A percentile compares a stretch with the other conserved stretches of the same genome.
Conservation (phyloP, 108 stramenopile species). For the Cyclotella choctawhatcheeana region DNA sequence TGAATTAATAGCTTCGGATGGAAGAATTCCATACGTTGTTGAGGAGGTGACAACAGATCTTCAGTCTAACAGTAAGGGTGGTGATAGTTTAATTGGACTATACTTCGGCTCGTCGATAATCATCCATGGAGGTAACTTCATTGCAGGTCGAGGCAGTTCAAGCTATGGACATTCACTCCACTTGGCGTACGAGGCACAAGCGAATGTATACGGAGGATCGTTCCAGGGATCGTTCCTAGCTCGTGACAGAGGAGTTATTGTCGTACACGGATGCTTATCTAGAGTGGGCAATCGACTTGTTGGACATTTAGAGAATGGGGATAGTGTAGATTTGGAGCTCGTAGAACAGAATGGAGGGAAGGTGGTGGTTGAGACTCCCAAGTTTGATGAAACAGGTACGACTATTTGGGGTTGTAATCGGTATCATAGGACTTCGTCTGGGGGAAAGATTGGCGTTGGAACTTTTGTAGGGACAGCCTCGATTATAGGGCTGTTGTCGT, state of each 20-base stretch:
- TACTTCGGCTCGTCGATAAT: constrained; percentile 23
- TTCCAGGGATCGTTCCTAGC: constrained; percentile 23
- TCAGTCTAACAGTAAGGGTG: constrained; percentile 12
- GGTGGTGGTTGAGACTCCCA: constrained; percentile 6
- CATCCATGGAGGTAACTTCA: constrained; percentile 30
- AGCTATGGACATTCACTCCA: constrained; percentile 18
- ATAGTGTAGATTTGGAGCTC: constrained; percentile 21
- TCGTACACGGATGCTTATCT: constrained; percentile 19
- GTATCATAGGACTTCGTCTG: constrained; percentile 4
- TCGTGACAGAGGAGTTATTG: constrained; percentile 21
- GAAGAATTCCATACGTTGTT: neutral
- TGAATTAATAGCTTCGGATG: neutral
- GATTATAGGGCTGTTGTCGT: too few species aligned
- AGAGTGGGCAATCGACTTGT: constrained; percentile 20
- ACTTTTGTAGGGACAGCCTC: too few species aligned
- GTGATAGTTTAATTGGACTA: constrained; percentile 13
- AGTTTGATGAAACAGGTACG: neutral
- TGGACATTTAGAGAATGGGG: constrained; percentile 24
- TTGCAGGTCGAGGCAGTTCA: constrained; percentile 16
- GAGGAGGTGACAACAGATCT: neutral
- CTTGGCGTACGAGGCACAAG: constrained; percentile 14
- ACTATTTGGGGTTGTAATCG: too few species aligned
- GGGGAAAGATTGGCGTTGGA: neutral
- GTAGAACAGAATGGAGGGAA: constrained; percentile 19
- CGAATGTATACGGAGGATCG: constrained; percentile 20